These are phyloP conservation scores for Cladophialophora bantiana DNA, from an alignment of 2,329 filamentous ascomycete species.

Conservation along the genomic window DNA sequence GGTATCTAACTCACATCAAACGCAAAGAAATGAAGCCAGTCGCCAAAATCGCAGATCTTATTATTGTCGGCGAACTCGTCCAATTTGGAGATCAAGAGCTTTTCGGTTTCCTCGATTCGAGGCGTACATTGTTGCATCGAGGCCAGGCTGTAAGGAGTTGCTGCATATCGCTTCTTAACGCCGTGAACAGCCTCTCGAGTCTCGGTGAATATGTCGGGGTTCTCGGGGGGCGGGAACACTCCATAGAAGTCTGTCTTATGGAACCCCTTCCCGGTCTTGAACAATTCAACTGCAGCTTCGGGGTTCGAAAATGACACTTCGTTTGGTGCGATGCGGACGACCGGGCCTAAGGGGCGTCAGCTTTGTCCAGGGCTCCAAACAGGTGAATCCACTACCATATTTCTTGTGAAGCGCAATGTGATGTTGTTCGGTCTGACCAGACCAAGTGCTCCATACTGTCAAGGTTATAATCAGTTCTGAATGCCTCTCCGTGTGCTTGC, in stretches of 20 bases:
- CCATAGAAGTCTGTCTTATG: constrained; percentile 62
- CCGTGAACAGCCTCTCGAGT: constrained; percentile 62
- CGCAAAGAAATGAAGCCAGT: constrained; percentile 47
- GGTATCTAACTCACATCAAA: constrained; percentile 44
- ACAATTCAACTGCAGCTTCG: constrained; percentile 54
- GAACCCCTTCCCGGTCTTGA: constrained; percentile 60
- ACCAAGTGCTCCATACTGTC: constrained; percentile 46
- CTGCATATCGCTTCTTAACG: constrained; percentile 59
- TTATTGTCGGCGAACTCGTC: constrained; percentile 48
- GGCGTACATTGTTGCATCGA: constrained; percentile 42
- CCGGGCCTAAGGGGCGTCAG: constrained; percentile 44
- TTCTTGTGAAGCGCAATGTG: constrained; percentile 50
- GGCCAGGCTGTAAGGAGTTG: constrained; percentile 43
- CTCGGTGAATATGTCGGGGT: constrained; percentile 66
- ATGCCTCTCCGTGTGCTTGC: neutral
- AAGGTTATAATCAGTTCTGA: neutral
- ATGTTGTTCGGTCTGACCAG: constrained; percentile 50
- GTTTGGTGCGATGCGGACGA: constrained; percentile 59
- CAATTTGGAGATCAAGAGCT: constrained; percentile 55
- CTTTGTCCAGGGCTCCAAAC: constrained; percentile 1
- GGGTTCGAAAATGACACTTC: constrained; percentile 59
- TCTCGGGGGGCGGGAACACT: constrained; percentile 64
- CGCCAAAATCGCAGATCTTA: constrained; percentile 56
- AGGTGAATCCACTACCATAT: constrained; percentile 44
- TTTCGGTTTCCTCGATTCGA: constrained; percentile 47